Percentiles rank a stretch among this genome's conserved stretches.
Evolutionary conservation across 345 rosid genomes (phyloP).

Genomic region (Salix viminalis): DNA sequence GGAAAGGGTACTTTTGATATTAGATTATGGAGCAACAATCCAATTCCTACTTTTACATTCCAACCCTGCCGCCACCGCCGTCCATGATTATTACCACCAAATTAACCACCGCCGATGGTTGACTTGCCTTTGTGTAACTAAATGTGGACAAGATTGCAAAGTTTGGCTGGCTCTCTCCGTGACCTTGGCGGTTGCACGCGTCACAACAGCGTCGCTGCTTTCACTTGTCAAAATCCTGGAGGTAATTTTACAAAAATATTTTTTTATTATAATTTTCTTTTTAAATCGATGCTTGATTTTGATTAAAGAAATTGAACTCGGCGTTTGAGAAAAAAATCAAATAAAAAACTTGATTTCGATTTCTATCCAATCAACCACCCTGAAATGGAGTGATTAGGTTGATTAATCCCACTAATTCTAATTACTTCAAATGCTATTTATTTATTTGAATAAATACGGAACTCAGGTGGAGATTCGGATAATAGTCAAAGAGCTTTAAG

Average conservation of each 20-base stretch:
- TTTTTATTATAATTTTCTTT: not conserved
- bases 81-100: not conserved
- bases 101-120: not conserved
- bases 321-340: no score
- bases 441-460: not conserved
- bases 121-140: not conserved
- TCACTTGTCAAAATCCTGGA: slow-evolving; percentile 15
- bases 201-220: slow-evolving; percentile 12
- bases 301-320: no score
- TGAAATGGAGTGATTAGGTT: not conserved
- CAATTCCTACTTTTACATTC: not conserved
- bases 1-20: no score
- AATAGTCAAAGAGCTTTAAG: slow-evolving; percentile 10
- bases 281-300: not conserved
- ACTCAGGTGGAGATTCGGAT: slow-evolving; percentile 30
- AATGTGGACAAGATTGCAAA: slow-evolving; percentile 42
- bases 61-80: not conserved
- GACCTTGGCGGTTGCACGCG: slow-evolving; percentile 18
- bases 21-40: not conserved
- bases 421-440: no score
- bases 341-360: not conserved
- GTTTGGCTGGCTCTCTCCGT: slow-evolving; percentile 33
- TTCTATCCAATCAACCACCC: not conserved
- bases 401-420: not conserved
- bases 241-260: slow-evolving; percentile 1